These are phyloP conservation scores for Oryza meyeriana DNA, from an alignment of 176 grass and related monocot genomes.

Conservation along the genomic window DNA sequence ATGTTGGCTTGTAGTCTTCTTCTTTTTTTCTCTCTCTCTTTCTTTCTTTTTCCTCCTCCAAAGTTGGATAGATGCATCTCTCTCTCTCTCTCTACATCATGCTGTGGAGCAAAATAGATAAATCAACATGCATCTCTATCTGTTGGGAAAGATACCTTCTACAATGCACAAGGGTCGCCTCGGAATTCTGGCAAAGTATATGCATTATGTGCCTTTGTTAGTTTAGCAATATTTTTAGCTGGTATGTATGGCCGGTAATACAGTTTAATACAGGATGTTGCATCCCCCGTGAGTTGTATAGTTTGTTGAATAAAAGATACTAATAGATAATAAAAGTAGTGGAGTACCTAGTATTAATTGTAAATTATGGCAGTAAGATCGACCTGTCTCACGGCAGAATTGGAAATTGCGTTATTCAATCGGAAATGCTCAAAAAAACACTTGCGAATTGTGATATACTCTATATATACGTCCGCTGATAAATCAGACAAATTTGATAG, in stretches of 20 bases:
- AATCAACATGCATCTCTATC: background rate
- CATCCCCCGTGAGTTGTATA: background rate
- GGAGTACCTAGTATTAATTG: too few relatives aligned
- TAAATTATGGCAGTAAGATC: too few relatives aligned
- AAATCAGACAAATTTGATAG: too few relatives aligned
- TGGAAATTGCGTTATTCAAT: too few relatives aligned
- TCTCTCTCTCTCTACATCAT: background rate
- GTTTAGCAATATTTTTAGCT: background rate
- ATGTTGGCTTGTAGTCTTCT: background rate
- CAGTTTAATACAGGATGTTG: background rate
- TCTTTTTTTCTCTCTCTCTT: background rate
- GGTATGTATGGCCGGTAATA: background rate
- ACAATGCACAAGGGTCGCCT: background rate
- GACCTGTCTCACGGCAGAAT: too few relatives aligned
- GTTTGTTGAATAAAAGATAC: too few relatives aligned
- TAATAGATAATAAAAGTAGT: too few relatives aligned
- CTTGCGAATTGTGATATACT: too few relatives aligned
- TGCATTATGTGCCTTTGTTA: background rate
- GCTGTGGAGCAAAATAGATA: background rate
- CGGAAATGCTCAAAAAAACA: too few relatives aligned
- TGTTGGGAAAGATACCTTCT: constrained; percentile 18
- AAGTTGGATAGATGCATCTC: background rate
- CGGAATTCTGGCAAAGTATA: background rate
- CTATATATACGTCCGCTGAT: too few relatives aligned
- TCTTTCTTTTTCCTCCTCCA: background rate